These are phyloP conservation scores for Senecio squalidus DNA, from an alignment of 140 eudicot species.

Conservation along the genomic window DNA sequence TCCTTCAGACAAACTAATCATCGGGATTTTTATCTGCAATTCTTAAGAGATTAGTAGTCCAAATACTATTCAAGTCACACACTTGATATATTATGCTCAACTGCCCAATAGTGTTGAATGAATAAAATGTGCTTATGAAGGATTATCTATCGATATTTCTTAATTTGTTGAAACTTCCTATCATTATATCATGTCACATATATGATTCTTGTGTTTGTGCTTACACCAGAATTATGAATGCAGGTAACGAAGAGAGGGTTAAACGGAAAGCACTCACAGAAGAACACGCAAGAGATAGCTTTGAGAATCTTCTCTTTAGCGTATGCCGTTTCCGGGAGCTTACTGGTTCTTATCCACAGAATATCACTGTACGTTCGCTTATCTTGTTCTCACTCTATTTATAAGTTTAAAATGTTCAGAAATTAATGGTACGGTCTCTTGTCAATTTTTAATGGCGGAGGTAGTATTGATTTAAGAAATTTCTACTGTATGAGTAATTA, in stretches of 20 bases:
- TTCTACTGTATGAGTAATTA: no score
- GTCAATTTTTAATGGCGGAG: no score
- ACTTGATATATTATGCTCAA: no score
- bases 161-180: background rate
- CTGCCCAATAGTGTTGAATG: no score
- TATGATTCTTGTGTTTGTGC: background rate
- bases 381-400: background rate
- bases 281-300: conserved; percentile 96
- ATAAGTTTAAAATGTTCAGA: background rate
- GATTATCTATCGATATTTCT: background rate
- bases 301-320: conserved; percentile 89
- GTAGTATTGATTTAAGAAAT: background rate
- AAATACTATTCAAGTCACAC: no score
- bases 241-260: conserved; percentile 68
- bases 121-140: background rate
- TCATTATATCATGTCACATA: background rate
- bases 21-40: no score
- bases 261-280: conserved; percentile 85
- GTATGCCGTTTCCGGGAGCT: conserved; percentile 93
- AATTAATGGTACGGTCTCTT: background rate
- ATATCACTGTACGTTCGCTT: conserved; percentile 62
- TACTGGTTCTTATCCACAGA: conserved; percentile 83
- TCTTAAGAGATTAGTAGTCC: no score
- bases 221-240: background rate
- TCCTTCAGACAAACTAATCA: no score